Evolutionary conservation across 2,329 filamentous ascomycete genomes (phyloP), one percentile per base, ranked within the genome.

Genomic region (Westerdykella ornata): DNA sequence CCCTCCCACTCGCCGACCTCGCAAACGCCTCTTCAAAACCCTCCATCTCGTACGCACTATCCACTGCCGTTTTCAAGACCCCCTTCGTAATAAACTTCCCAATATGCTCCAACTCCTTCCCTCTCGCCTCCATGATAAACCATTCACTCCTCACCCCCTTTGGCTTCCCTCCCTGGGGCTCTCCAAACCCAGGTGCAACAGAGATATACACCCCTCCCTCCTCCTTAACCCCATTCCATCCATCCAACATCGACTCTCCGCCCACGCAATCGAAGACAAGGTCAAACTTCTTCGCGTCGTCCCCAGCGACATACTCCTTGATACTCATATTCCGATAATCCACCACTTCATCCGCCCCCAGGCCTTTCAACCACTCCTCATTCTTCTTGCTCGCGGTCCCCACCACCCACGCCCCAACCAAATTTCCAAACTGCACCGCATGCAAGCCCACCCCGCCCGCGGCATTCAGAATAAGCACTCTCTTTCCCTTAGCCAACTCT

Each of bases 231-330:
- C 51, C 53, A 52, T 57, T 65, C 71, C 69, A 73, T 0, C 66
- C 64, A 53, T 72, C 69, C 15, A 58, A 49, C 36, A 72, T 56
- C 4, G 62, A 56, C 41, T 59, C 59, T 5, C 68, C 60, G 4
- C 72, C 72, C 19, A 69, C 60, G 40, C 62, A 68, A 52, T 73
- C 71, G 41, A 73, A 48, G 20, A 72, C 68, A 3, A 74, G 34
- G 45, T 36, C 34, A 16, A 70, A 66, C 47, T 67, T 63, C 9
- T 36, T 48, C 4, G 30, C 39, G 11, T 51, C 50, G 9, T 53
- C 45, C 19, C 53, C 48, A 17, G 8, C 36, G n/a, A 53, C 37
- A 65, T 64, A 72, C 5, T 49, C 49, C 38, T 50, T 48, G 18
- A 69, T 39, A 39, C 48, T 48, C 13, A 41, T 49, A 35, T 46